Percentiles rank a stretch among this genome's conserved stretches.
phyloP scores from a whole-genome alignment of 331 rosid species.

The Ulmus americana region DNA sequence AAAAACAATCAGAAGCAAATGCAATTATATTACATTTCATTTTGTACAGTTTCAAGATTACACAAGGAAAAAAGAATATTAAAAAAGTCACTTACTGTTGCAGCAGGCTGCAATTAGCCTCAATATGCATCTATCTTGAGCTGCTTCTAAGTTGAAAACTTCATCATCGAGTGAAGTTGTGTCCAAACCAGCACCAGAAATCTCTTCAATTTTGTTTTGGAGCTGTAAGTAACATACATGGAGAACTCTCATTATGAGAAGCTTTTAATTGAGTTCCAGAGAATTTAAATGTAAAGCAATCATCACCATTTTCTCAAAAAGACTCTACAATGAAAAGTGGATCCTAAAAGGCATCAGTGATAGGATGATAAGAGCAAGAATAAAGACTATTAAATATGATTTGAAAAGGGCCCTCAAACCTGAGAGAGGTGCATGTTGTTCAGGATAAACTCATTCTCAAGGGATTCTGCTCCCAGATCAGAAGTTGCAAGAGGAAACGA shows the following conservation, averaged over 20 bases:
- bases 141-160: constrained; percentile 74
- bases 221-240: constrained; percentile 41
- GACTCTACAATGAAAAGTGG: constrained; percentile 1
- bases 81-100: constrained; percentile 45
- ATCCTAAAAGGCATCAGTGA: neutral
- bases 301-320: neutral
- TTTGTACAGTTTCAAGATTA: constrained; percentile 18
- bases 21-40: neutral
- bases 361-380: neutral
- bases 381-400: constrained; percentile 6
- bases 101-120: constrained; percentile 95
- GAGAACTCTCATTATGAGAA: neutral
- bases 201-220: constrained; percentile 67
- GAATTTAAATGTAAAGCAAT: constrained; percentile 4
- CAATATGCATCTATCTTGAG: constrained; percentile 89
- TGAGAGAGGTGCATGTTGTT: constrained; percentile 64
- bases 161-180: constrained; percentile 67
- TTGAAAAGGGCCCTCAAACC: constrained; percentile 42
- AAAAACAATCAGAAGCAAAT: constrained; percentile 16
- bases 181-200: constrained; percentile 54
- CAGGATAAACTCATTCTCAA: constrained; percentile 74
- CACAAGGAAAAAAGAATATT: neutral
- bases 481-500: constrained; percentile 89
- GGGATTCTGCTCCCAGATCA: constrained; percentile 83
- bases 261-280: neutral